Evolutionary conservation across 2,329 filamentous ascomycete genomes (phyloP).

Genomic region (Aspergillus neoniger): DNA sequence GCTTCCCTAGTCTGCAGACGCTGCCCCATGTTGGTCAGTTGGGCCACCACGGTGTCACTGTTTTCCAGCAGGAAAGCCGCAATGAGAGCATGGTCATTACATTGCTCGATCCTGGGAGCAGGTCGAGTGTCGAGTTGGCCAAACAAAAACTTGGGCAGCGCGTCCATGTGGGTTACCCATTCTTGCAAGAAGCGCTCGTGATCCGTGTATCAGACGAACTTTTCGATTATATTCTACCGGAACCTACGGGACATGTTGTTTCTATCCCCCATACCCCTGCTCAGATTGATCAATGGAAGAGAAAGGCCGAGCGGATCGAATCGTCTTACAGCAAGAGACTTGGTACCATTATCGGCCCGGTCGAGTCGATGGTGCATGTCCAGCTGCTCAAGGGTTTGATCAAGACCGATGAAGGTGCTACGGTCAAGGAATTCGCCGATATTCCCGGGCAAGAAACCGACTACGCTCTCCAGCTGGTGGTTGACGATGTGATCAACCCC

Average conservation of each 20-base stretch:
- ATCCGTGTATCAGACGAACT: conserved; percentile 87
- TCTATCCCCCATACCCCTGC: conserved; percentile 70
- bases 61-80: conserved; percentile 93
- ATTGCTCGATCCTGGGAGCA: conserved; percentile 70
- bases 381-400: conserved; percentile 89
- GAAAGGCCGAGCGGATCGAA: conserved; percentile 81
- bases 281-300: conserved; percentile 80
- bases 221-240: conserved; percentile 78
- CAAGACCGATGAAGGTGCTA: conserved; percentile 88
- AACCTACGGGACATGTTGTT: conserved; percentile 65
- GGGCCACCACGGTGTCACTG: conserved; percentile 85
- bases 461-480: conserved; percentile 87
- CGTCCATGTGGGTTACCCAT: conserved; percentile 92
- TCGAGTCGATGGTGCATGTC: conserved; percentile 88
- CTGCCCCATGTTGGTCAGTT: conserved; percentile 79
- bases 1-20: conserved; percentile 87
- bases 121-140: conserved; percentile 70
- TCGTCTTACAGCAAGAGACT: conserved; percentile 86
- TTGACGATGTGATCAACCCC: conserved; percentile 85
- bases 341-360: conserved; percentile 79
- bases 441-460: conserved; percentile 84
- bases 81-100: conserved; percentile 97
- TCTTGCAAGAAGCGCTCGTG: conserved; percentile 90
- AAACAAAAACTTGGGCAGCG: conserved; percentile 79
- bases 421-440: conserved; percentile 87